Evolutionary conservation across 345 rosid genomes (phyloP).

Genomic region (Psidium friedrichsthalianum): DNA sequence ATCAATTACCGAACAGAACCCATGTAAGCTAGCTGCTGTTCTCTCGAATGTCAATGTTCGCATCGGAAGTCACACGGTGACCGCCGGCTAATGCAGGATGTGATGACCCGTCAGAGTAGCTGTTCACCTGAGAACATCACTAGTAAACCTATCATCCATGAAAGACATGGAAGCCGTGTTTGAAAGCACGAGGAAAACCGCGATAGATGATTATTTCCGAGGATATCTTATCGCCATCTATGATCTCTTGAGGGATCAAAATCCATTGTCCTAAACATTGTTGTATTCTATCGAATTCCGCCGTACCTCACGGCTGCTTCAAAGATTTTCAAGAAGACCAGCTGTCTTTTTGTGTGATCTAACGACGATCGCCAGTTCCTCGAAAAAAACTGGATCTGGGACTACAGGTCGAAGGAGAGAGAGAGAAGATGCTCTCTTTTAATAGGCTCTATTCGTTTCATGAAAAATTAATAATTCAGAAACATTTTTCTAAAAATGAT

Average conservation of each 20-base stretch:
- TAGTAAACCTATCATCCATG: neutral
- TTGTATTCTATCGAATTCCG: fast-evolving
- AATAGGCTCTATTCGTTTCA: too few species aligned
- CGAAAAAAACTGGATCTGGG: too few species aligned
- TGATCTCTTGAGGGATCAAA: fast-evolving
- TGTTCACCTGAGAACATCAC: neutral
- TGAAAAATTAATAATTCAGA: too few species aligned
- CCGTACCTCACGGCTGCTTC: fast-evolving
- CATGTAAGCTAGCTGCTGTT: neutral
- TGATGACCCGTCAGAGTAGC: neutral
- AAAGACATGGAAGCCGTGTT: neutral
- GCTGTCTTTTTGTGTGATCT: neutral
- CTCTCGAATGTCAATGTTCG: neutral
- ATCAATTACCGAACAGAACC: neutral
- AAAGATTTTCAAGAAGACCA: neutral
- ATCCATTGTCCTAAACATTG: neutral
- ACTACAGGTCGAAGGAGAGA: too few species aligned
- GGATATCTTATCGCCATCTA: fast-evolving
- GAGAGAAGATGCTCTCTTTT: too few species aligned
- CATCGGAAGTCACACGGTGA: neutral
- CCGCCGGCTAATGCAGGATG: neutral
- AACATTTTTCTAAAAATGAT: too few species aligned
- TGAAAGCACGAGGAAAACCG: fast-evolving
- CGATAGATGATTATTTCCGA: neutral
- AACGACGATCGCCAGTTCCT: neutral